Conservation (phyloP, 352 stramenopile species). For the Achlya hypogyna region DNA sequence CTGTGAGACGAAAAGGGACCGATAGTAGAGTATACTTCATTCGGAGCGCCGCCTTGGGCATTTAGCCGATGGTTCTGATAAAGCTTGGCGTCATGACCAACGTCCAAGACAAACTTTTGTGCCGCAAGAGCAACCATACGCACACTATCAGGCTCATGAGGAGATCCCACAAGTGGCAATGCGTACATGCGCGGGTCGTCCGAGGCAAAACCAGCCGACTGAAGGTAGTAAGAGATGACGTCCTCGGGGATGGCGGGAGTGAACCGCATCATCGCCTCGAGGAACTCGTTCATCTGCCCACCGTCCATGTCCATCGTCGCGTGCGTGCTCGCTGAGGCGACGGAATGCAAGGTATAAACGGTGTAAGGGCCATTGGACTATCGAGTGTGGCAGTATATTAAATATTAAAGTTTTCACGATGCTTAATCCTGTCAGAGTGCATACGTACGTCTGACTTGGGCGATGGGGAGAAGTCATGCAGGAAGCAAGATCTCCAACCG, state of each 20-base stretch:
- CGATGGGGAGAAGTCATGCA: too few species aligned
- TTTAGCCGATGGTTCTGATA: conserved; percentile 37
- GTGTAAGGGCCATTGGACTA: neutral
- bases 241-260: conserved; percentile 63
- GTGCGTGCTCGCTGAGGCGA: neutral
- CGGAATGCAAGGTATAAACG: conserved; percentile 1
- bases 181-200: conserved; percentile 58
- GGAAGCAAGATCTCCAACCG: too few species aligned
- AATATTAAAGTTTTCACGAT: too few species aligned
- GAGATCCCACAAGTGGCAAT: conserved; percentile 6
- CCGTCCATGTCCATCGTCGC: conserved; percentile 32
- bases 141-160: conserved; percentile 26
- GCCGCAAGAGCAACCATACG: conserved; percentile 54
- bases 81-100: conserved; percentile 70
- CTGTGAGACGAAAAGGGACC: neutral
- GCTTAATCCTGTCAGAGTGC: too few species aligned
- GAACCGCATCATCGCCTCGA: conserved; percentile 42
- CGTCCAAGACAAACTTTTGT: conserved; percentile 76
- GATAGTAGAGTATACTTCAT: neutral
- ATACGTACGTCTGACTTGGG: too few species aligned
- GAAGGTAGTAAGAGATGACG: conserved; percentile 65
- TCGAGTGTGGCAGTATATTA: neutral
- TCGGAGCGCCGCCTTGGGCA: neutral
- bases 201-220: conserved; percentile 54
- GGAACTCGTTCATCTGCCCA: conserved; percentile 52